A percentile compares a stretch with the other conserved stretches of the same genome.
Evolutionary conservation across 176 grass and related monocot species (phyloP).

Genomic region (Lolium multiflorum): DNA sequence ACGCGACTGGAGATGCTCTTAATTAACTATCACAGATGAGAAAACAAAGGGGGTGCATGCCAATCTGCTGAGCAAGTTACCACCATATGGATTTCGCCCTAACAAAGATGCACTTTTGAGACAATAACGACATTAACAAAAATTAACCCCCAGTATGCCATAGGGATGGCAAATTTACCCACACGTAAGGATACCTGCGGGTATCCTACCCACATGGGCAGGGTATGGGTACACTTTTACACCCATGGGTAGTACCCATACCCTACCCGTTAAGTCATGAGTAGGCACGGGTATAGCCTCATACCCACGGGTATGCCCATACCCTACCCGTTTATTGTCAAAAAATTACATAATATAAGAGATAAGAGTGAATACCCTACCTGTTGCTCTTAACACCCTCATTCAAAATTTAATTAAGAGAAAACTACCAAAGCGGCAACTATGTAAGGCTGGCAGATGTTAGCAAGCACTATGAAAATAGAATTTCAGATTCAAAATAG

Average conservation of each 20-base stretch:
- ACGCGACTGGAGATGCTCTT: too few relatives aligned
- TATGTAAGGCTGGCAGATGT: not conserved
- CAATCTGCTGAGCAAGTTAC: not conserved
- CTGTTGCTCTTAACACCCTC: too few relatives aligned
- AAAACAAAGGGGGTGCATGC: constrained; percentile 13
- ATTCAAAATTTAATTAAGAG: not conserved
- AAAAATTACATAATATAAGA: too few relatives aligned
- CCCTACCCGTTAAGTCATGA: too few relatives aligned
- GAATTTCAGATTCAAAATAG: not conserved
- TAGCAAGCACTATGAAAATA: not conserved
- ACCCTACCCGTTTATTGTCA: too few relatives aligned
- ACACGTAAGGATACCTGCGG: too few relatives aligned
- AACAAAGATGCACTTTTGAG: not conserved
- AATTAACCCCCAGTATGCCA: not conserved
- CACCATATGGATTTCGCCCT: not conserved
- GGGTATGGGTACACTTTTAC: too few relatives aligned
- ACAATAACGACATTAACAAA: constrained; percentile 10
- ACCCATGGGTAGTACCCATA: too few relatives aligned
- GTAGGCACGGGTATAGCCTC: too few relatives aligned
- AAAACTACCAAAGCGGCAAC: not conserved
- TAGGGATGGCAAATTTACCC: not conserved
- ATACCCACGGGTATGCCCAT: too few relatives aligned
- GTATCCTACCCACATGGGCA: too few relatives aligned
- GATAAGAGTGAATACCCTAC: too few relatives aligned
- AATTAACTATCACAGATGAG: not conserved